phyloP scores from a whole-genome alignment of 352 stramenopile genomes.

The Phytopythium boreale region DNA sequence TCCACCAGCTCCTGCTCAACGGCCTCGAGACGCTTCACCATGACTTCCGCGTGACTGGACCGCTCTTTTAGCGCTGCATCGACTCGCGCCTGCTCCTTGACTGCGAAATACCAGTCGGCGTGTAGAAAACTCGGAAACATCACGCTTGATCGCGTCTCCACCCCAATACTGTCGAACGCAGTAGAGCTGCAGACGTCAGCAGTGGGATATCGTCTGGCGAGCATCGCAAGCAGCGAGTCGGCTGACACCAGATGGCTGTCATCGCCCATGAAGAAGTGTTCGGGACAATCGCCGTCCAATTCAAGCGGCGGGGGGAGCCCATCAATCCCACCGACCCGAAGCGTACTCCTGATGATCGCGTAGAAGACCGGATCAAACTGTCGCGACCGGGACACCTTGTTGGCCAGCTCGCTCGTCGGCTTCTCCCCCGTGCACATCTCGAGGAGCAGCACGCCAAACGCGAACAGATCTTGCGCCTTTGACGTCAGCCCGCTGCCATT shows the following conservation, averaged over 20 bases:
- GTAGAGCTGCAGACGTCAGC: slow-evolving; percentile 2
- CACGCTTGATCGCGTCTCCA: slow-evolving; percentile 7
- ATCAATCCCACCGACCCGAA: slow-evolving; percentile 10
- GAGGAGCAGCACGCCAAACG: slow-evolving; percentile 64
- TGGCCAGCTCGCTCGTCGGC: slow-evolving; percentile 52
- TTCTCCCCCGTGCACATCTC: slow-evolving; percentile 63
- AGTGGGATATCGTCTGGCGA: slow-evolving; percentile 13
- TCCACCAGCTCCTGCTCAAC: slow-evolving; percentile 66
- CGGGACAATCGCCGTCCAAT: neutral
- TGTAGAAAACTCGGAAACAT: slow-evolving; percentile 53
- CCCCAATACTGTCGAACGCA: slow-evolving; percentile 4
- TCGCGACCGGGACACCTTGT: slow-evolving; percentile 36
- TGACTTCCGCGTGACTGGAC: slow-evolving; percentile 27
- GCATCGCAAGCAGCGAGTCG: slow-evolving; percentile 18
- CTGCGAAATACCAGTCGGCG: slow-evolving; percentile 38
- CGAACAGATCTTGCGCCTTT: slow-evolving; percentile 45
- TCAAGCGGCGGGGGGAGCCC: neutral
- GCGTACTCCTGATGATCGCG: slow-evolving; percentile 23
- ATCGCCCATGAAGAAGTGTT: neutral
- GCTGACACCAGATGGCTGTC: slow-evolving; percentile 3
- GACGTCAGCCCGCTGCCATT: slow-evolving; percentile 7
- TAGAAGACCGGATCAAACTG: slow-evolving; percentile 51
- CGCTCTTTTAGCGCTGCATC: slow-evolving; percentile 22
- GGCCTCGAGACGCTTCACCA: slow-evolving; percentile 50
- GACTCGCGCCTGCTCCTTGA: slow-evolving; percentile 19